phyloP scores from a whole-genome alignment of 1,139 yeast species.

The Blastobotrys indianensis region DNA sequence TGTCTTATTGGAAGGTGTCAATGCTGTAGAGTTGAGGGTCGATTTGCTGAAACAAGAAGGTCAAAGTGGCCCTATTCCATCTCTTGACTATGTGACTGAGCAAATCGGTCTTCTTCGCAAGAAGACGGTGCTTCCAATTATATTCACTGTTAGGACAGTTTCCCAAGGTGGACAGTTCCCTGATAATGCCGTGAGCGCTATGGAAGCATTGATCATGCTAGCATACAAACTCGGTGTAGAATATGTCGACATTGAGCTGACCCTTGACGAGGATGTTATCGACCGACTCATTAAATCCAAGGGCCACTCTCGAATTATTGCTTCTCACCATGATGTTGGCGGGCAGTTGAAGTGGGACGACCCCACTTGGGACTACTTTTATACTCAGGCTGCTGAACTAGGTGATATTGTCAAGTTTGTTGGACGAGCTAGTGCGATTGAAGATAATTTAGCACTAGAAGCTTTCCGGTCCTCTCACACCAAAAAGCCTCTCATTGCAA shows the following conservation, averaged over 20 bases:
- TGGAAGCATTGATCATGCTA: slow-evolving; percentile 48
- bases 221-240: slow-evolving; percentile 62
- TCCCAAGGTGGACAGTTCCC: slow-evolving; percentile 82
- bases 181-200: slow-evolving; percentile 43
- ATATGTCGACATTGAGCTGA: slow-evolving; percentile 46
- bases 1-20: slow-evolving; percentile 57
- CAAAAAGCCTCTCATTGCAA: slow-evolving; percentile 65
- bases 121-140: slow-evolving; percentile 63
- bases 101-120: slow-evolving; percentile 68
- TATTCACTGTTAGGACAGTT: slow-evolving; percentile 71
- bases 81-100: slow-evolving; percentile 52
- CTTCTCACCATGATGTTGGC: slow-evolving; percentile 69
- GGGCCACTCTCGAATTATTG: slow-evolving; percentile 65
- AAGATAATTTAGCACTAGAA: slow-evolving; percentile 69
- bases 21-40: slow-evolving; percentile 79
- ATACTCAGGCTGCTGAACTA: slow-evolving; percentile 56
- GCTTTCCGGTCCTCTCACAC: slow-evolving; percentile 48
- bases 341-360: slow-evolving; percentile 61
- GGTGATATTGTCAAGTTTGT: slow-evolving; percentile 81
- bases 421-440: slow-evolving; percentile 59
- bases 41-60: slow-evolving; percentile 56
- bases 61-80: slow-evolving; percentile 30
- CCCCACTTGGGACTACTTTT: slow-evolving; percentile 69
- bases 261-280: slow-evolving; percentile 41
- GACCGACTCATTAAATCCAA: slow-evolving; percentile 43